Conservation (phyloP, 2,329 filamentous ascomycete genomes). For the Calonectria pteridis region DNA sequence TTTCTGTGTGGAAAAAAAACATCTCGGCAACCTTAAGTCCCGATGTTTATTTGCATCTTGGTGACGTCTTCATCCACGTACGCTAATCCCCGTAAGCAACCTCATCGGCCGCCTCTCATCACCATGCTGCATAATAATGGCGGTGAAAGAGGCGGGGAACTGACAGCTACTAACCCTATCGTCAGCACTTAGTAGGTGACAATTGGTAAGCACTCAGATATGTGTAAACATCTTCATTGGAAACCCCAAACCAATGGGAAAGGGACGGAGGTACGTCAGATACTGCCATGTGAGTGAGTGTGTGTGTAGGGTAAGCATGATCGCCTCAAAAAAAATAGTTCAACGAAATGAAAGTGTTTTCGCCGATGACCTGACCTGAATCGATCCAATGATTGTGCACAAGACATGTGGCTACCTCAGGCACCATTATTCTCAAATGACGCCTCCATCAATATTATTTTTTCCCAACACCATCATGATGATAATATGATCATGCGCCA, state of each 20-base stretch:
- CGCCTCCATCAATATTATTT: conserved; percentile 10
- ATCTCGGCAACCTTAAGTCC: neutral
- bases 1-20: neutral
- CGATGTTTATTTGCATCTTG: neutral
- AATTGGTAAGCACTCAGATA: neutral
- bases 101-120: conserved; percentile 2
- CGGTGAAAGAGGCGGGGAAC: conserved; percentile 5
- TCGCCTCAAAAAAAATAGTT: neutral
- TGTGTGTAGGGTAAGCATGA: neutral
- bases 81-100: conserved; percentile 1
- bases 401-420: neutral
- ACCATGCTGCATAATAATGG: neutral
- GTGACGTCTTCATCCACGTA: neutral
- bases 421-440: neutral
- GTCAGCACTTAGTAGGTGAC: neutral
- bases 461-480: conserved; percentile 7
- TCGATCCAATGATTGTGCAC: neutral
- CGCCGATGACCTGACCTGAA: neutral
- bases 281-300: neutral
- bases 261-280: neutral
- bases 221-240: neutral
- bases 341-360: neutral
- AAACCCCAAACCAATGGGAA: neutral
- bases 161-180: neutral
- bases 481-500: neutral